Base-by-base conservation (phyloP, 495 filamentous ascomycete genomes). In the Thermothielavioides terrestris region DNA sequence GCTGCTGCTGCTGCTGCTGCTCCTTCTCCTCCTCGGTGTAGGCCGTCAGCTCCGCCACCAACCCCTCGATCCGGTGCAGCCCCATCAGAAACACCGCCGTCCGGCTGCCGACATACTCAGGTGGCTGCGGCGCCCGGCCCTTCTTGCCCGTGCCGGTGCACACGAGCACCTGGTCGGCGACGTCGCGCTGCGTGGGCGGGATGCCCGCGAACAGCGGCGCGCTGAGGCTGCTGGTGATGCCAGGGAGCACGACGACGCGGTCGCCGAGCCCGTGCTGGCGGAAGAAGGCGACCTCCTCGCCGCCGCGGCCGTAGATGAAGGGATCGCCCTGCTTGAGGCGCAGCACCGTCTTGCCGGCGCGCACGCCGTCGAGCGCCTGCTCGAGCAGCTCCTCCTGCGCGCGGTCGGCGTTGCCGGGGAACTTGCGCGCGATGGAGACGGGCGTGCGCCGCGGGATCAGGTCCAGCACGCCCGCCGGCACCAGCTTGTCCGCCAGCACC, bases 81-180 rank as follows among this genome's bases (percentile, higher is more conserved):
- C 89, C 86, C 92, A 98, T 98, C 23, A 98, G 66, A 48, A 96
- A 95, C n/a, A 98, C 84, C 4, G 89, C 86, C 0, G 92, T 98
- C 50, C 89, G 76, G 3, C 77, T 84, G 0, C 68, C 63, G 2
- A 90, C 80, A 60, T 81, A 95, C 54, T 83, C 80, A 0, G 92
- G 94, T 34, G 88, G 88, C 18, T 78, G 72, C 0, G 88, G 87
- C 2, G 86, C 72, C 47, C 78, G 82, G n/a, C 94, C 92, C 69
- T 92, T 94, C 57, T 91, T 77, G 10, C 92, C 92, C 0, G 94
- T 97, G 3, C 94, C 94, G 0, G 92, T 98, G 63, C 91, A 95
- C 20, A 98, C 77, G 15, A 98, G 72, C 1, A 97, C 83, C 66
- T 96, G 89, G 59, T 97, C 92, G 1, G 88, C 83, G 2, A 97